Evolutionary conservation across 805 yeast genomes (phyloP).

Genomic region (Candida nonsorbophila): DNA sequence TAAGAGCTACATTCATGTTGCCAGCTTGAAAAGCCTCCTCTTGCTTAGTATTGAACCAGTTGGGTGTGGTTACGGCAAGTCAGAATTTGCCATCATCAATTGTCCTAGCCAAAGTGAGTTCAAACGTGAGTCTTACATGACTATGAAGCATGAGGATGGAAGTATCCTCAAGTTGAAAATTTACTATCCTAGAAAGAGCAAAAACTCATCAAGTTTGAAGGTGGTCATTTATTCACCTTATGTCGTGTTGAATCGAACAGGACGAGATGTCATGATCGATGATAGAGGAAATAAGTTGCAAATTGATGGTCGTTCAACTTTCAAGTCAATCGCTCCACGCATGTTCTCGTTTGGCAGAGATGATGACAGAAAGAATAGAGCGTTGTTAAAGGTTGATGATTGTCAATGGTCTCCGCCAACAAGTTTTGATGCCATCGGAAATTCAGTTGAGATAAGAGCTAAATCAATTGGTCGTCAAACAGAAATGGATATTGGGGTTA

Average conservation of each 20-base stretch:
- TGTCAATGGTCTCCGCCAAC: conserved; percentile 69
- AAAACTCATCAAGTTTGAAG: conserved; percentile 54
- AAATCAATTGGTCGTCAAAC: conserved; percentile 43
- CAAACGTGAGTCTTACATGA: conserved; percentile 48
- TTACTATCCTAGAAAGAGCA: conserved; percentile 51
- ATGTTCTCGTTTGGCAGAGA: conserved; percentile 80
- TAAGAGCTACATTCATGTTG: conserved; percentile 73
- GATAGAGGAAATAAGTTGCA: conserved; percentile 48
- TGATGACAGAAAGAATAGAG: conserved; percentile 58
- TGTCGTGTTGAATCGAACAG: conserved; percentile 75
- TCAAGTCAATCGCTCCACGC: conserved; percentile 42
- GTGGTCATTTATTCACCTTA: conserved; percentile 81
- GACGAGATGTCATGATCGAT: conserved; percentile 52
- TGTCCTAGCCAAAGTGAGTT: conserved; percentile 50
- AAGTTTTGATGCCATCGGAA: conserved; percentile 89
- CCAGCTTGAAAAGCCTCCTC: conserved; percentile 64
- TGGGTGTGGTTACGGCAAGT: conserved; percentile 54
- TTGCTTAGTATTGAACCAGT: conserved; percentile 65
- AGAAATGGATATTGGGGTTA: conserved; percentile 73
- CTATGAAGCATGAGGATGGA: conserved; percentile 55
- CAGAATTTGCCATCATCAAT: conserved; percentile 74
- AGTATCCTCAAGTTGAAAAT: conserved; percentile 61
- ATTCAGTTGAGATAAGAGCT: conserved; percentile 49
- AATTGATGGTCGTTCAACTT: conserved; percentile 38
- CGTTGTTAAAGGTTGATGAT: conserved; percentile 58